Evolutionary conservation across 192 early-diverging fungal species (phyloP).

Genomic region (Jimgerdemannia lactiflua): DNA sequence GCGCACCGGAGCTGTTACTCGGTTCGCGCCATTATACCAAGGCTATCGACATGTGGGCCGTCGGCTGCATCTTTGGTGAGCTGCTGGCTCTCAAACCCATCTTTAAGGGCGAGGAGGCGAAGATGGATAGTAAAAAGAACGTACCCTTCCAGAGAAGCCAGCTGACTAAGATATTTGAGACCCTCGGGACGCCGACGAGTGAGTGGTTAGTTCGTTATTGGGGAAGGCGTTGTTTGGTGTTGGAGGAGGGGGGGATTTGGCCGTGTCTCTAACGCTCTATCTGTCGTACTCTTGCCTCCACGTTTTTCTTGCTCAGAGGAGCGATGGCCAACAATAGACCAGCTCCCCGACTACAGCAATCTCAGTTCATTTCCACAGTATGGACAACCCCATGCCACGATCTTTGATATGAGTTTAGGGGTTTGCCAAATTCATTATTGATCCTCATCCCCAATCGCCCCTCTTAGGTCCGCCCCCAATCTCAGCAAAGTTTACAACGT

Average conservation of each 20-base stretch:
- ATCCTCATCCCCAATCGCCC: neutral
- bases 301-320: slow-evolving; percentile 45
- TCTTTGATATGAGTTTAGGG: neutral
- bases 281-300: neutral
- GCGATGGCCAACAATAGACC: slow-evolving; percentile 70
- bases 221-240: no score
- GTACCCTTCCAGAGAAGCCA: slow-evolving; percentile 87
- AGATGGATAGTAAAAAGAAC: slow-evolving; percentile 78
- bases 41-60: slow-evolving; percentile 75
- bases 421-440: neutral
- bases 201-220: slow-evolving; percentile 8
- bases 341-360: slow-evolving; percentile 67
- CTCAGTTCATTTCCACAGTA: slow-evolving; percentile 60
- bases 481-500: slow-evolving; percentile 33
- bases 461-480: slow-evolving; percentile 35
- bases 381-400: slow-evolving; percentile 11
- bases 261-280: no score
- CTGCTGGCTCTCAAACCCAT: slow-evolving; percentile 79
- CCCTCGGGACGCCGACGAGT: slow-evolving; percentile 85
- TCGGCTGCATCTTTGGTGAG: slow-evolving; percentile 96
- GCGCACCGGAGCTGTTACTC: slow-evolving; percentile 88
- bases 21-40: slow-evolving; percentile 88
- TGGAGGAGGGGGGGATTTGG: no score
- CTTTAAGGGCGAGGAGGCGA: slow-evolving; percentile 89
- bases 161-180: slow-evolving; percentile 76